Conservation (phyloP, 768 basidiomycete species). For the Suillus alpinus region DNA sequence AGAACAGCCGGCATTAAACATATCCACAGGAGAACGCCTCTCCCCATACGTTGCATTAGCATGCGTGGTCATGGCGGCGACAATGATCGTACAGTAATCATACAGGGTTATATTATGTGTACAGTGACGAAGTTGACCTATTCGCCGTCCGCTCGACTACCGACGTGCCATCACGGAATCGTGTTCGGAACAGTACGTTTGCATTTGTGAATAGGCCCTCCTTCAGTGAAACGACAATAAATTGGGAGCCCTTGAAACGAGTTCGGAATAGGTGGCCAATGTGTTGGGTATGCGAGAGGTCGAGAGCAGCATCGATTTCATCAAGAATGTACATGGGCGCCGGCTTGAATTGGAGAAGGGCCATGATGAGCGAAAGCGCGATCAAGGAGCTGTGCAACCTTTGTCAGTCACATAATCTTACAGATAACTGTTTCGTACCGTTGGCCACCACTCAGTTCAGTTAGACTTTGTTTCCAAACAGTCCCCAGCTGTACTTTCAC, state of each 20-base stretch:
- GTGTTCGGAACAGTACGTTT: constrained; percentile 90
- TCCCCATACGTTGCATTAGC: constrained; percentile 96
- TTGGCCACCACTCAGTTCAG: constrained; percentile 96
- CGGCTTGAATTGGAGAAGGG: constrained; percentile 97
- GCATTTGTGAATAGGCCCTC: constrained; percentile 98
- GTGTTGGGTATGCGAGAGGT: constrained; percentile 94
- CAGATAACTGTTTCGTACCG: constrained; percentile 48
- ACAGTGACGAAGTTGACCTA: constrained; percentile 51
- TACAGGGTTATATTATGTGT: constrained; percentile 16
- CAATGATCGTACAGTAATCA: constrained; percentile 49
- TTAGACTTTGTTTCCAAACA: constrained; percentile 98
- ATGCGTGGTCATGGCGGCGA: constrained; percentile 89
- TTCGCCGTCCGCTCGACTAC: constrained; percentile 81
- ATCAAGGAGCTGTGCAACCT: constrained; percentile 78
- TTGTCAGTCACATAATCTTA: constrained; percentile 2
- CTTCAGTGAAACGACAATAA: constrained; percentile 96
- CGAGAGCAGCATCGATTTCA: constrained; percentile 97
- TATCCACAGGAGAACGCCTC: constrained; percentile 75
- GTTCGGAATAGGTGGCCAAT: constrained; percentile 98
- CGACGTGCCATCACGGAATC: constrained; percentile 92
- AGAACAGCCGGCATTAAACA: neutral
- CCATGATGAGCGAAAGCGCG: constrained; percentile 97
- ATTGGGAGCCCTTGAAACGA: constrained; percentile 96
- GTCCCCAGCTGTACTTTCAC: constrained; percentile 94
- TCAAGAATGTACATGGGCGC: constrained; percentile 99